Conservation (phyloP, 345 rosid species). For the Eucalyptus sp. region DNA sequence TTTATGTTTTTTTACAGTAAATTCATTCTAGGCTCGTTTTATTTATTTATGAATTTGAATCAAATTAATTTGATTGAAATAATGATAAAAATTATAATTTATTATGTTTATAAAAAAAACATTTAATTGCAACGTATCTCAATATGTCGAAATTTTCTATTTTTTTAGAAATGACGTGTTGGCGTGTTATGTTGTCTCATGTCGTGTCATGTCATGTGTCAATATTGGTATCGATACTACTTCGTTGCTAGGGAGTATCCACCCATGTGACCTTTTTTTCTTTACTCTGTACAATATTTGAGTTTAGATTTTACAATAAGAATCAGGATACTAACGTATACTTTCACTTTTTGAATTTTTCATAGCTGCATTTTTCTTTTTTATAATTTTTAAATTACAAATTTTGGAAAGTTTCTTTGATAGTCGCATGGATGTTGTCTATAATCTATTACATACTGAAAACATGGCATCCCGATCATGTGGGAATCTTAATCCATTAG, state of each 20-base stretch:
- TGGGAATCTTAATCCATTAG: background rate
- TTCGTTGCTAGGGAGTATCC: background rate
- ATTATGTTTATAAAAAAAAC: too few relatives aligned
- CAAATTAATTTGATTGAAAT: too few relatives aligned
- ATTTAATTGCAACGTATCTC: too few relatives aligned
- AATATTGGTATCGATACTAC: too few relatives aligned
- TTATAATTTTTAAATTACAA: background rate
- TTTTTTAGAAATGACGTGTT: too few relatives aligned
- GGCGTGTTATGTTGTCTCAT: rapidly evolving
- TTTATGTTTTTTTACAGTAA: too few relatives aligned
- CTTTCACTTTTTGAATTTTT: background rate
- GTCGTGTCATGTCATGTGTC: rapidly evolving
- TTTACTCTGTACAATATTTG: background rate
- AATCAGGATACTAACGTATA: background rate
- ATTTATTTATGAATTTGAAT: too few relatives aligned
- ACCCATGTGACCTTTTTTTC: background rate
- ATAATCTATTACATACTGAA: background rate
- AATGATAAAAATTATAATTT: too few relatives aligned
- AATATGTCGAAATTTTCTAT: rapidly evolving
- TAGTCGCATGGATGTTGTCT: background rate
- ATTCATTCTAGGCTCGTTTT: too few relatives aligned
- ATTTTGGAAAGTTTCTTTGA: background rate
- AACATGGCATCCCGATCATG: background rate
- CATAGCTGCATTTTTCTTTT: background rate
- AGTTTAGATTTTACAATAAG: background rate